A percentile compares a stretch with the other conserved stretches of the same genome.
Evolutionary conservation across 2,329 filamentous ascomycete species (phyloP).

Genomic region (Fusarium pseudonygamai): DNA sequence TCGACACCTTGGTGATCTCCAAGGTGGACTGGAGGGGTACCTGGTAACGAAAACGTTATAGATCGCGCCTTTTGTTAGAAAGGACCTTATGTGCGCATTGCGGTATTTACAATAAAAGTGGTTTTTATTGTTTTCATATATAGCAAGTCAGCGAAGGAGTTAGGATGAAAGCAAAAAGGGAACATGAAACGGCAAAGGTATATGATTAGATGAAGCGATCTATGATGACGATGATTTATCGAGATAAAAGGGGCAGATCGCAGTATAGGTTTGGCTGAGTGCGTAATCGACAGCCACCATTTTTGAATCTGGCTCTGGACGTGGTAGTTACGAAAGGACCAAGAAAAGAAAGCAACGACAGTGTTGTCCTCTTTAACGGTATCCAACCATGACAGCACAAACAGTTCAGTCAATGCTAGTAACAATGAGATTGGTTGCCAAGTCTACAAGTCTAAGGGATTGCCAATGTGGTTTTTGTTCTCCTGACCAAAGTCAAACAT

Average conservation of each 20-base stretch:
- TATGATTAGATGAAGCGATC: not conserved
- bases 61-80: not conserved
- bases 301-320: not conserved
- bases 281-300: not conserved
- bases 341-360: not conserved
- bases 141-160: conserved; percentile 33
- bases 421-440: not conserved
- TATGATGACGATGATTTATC: not conserved
- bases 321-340: not conserved
- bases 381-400: not conserved
- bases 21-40: conserved; percentile 1
- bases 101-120: conserved; percentile 9
- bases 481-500: not conserved
- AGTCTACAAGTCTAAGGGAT: not conserved
- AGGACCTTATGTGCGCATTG: not conserved
- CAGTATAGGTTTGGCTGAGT: not conserved
- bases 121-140: conserved; percentile 4
- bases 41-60: not conserved
- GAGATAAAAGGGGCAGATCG: not conserved
- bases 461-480: not conserved
- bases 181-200: not conserved
- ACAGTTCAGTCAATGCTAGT: not conserved
- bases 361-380: not conserved
- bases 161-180: conserved; percentile 16
- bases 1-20: conserved; percentile 31